Conservation (phyloP, 768 basidiomycete genomes). For the Strobilomyces dryophilus region DNA sequence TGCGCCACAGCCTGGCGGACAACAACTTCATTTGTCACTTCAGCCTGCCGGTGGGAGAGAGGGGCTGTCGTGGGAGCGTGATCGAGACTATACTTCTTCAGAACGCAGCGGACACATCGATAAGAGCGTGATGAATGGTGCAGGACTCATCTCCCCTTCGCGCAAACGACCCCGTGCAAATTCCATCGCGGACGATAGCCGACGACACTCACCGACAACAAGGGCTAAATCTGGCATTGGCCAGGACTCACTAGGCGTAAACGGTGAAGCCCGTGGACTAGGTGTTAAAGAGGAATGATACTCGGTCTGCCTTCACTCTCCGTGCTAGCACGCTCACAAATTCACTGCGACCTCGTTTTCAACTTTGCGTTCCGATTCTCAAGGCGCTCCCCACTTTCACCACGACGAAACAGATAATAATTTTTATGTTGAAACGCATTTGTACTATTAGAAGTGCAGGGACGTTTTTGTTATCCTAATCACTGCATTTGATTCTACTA, state of each 20-base stretch:
- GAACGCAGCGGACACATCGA: slow-evolving; percentile 23
- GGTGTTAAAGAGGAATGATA: slow-evolving; percentile 28
- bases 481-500: not conserved
- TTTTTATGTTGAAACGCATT: slow-evolving; percentile 4
- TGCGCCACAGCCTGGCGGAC: slow-evolving; percentile 21
- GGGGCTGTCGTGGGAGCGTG: slow-evolving; percentile 30
- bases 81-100: slow-evolving; percentile 27
- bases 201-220: slow-evolving; percentile 19
- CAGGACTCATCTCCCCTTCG: slow-evolving; percentile 19
- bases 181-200: slow-evolving; percentile 17
- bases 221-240: slow-evolving; percentile 14
- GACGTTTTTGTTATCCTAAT: slow-evolving; percentile 7
- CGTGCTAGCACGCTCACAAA: not conserved
- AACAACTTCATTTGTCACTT: slow-evolving; percentile 29
- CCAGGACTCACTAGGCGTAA: slow-evolving; percentile 16
- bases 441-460: slow-evolving; percentile 6
- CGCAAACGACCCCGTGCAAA: slow-evolving; percentile 29
- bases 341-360: not conserved
- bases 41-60: slow-evolving; percentile 24
- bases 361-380: not conserved
- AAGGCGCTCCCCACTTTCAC: not conserved
- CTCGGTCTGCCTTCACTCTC: not conserved
- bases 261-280: slow-evolving; percentile 12
- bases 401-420: slow-evolving; percentile 1
- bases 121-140: slow-evolving; percentile 18